phyloP scores from a whole-genome alignment of 352 stramenopile genomes.

The Globisporangium cylindrosporum region DNA sequence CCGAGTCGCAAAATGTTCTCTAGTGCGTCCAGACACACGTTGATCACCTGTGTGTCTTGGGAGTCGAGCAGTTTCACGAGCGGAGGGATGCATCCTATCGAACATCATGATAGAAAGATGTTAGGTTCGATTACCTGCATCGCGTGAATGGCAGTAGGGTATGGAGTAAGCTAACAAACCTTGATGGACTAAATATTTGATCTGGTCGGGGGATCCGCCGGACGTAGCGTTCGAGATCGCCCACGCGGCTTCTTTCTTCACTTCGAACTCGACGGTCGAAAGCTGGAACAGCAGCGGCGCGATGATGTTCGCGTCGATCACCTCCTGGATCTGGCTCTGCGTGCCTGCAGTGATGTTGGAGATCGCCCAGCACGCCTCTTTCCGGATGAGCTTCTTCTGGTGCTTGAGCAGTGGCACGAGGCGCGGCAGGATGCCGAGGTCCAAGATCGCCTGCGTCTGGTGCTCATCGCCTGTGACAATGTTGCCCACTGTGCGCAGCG shows the following conservation, averaged over 20 bases:
- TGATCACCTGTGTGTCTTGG: constrained; percentile 95
- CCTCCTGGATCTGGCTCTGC: constrained; percentile 66
- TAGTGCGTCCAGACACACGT: constrained; percentile 96
- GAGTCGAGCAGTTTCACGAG: constrained; percentile 93
- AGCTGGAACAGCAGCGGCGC: constrained; percentile 63
- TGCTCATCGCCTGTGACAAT: constrained; percentile 96
- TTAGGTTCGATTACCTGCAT: too few species aligned
- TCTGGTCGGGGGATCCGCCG: constrained; percentile 87
- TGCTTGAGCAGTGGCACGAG: constrained; percentile 71
- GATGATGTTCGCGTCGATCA: constrained; percentile 78
- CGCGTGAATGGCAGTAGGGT: too few species aligned
- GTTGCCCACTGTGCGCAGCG: constrained; percentile 95
- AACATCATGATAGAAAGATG: too few species aligned
- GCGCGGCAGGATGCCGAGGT: constrained; percentile 45
- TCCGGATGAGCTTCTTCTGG: constrained; percentile 77
- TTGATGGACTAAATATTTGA: constrained; percentile 96
- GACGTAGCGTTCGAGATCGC: constrained; percentile 54
- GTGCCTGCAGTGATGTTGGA: constrained; percentile 82
- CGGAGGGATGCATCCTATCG: constrained; percentile 91
- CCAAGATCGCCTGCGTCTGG: constrained; percentile 71
- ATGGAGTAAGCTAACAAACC: constrained; percentile 30
- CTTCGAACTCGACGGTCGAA: constrained; percentile 61
- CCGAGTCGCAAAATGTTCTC: constrained; percentile 92
- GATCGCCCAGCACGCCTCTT: constrained; percentile 83
- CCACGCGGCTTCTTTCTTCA: constrained; percentile 36